A percentile compares a stretch with the other conserved stretches of the same genome.
Evolutionary conservation across 78 protist species (phyloP).

Genomic region (Chrysochromulina parva): DNA sequence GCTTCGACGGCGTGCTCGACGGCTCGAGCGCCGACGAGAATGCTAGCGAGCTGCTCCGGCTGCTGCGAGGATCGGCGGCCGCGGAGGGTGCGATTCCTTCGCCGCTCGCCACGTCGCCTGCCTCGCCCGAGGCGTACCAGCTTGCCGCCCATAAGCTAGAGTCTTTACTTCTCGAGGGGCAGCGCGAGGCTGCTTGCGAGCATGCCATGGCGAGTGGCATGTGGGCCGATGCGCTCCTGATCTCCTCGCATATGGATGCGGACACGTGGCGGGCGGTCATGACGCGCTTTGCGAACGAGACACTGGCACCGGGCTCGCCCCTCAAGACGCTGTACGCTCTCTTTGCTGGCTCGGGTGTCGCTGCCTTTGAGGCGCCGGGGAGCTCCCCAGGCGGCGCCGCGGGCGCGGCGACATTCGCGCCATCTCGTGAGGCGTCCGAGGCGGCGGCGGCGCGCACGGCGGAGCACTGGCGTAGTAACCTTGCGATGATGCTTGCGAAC

Average conservation of each 20-base stretch:
- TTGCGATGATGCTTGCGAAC: neutral
- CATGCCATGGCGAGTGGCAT: neutral
- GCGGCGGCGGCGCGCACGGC: neutral
- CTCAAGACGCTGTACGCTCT: neutral
- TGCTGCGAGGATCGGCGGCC: neutral
- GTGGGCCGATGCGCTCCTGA: slow-evolving; percentile 25
- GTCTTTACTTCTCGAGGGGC: neutral
- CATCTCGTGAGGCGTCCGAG: too few species aligned
- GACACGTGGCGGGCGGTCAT: neutral
- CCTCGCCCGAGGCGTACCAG: neutral
- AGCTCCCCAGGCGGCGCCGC: neutral
- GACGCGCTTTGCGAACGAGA: neutral
- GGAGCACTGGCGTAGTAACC: too few species aligned
- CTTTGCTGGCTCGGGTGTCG: neutral
- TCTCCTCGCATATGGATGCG: neutral
- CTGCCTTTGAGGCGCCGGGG: neutral
- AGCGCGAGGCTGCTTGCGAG: neutral
- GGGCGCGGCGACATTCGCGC: too few species aligned
- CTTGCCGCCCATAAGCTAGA: neutral
- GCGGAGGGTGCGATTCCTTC: neutral
- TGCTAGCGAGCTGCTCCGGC: neutral
- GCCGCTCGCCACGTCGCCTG: neutral
- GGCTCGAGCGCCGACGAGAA: neutral
- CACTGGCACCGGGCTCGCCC: neutral
- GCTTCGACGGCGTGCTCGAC: neutral